A percentile compares a stretch with the other conserved stretches of the same genome.
Conservation (phyloP, 768 basidiomycete species). For the Cyclocybe aegerita region DNA sequence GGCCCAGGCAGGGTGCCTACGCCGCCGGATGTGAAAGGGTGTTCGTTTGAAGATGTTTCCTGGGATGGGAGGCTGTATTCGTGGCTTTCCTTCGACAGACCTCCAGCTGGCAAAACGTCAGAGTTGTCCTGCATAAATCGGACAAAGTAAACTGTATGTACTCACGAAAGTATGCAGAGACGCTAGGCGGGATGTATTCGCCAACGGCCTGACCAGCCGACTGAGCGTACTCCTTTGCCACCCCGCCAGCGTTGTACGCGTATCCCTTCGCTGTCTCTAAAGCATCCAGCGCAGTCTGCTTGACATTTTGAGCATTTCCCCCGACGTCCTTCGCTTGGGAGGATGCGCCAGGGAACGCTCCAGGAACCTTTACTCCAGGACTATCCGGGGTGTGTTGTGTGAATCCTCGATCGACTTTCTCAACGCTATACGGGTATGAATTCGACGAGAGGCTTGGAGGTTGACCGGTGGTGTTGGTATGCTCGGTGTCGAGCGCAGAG, state of each 20-base stretch:
- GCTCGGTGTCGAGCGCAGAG: not conserved
- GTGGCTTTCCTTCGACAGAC: not conserved
- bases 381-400: too few species aligned
- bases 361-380: not conserved
- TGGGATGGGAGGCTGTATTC: constrained; percentile 1
- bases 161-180: constrained; percentile 1
- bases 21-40: not conserved
- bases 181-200: not conserved
- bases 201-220: not conserved
- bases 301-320: not conserved
- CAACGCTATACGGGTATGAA: too few species aligned
- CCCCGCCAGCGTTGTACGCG: not conserved
- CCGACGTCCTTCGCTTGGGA: not conserved
- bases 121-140: not conserved
- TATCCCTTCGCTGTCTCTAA: too few species aligned
- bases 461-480: not conserved
- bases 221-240: not conserved
- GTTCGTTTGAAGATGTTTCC: not conserved
- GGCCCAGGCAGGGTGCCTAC: constrained; percentile 6
- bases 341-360: not conserved
- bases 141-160: not conserved
- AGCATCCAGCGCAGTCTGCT: too few species aligned
- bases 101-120: not conserved
- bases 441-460: not conserved
- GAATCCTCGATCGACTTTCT: not conserved